Percentiles rank a stretch among this genome's conserved stretches.
These are phyloP conservation scores for Syzygium oleosum DNA, from an alignment of 345 rosid species.

Conservation along the genomic window DNA sequence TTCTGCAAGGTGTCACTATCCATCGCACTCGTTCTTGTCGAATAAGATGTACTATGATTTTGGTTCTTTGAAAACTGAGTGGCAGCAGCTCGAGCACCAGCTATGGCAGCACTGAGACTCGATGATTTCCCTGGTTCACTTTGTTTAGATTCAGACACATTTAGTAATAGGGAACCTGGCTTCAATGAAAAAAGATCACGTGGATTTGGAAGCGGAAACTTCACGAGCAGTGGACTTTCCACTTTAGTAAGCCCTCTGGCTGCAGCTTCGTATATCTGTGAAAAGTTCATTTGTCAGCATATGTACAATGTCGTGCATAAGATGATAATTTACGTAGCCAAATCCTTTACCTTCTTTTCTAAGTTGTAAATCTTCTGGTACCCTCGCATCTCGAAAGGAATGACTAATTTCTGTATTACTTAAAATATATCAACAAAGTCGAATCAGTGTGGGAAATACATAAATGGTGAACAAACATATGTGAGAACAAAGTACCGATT, in stretches of 20 bases:
- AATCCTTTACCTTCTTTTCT: slow-evolving; percentile 67
- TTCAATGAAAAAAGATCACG: slow-evolving; percentile 65
- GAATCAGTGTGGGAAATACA: neutral
- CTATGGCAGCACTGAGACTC: slow-evolving; percentile 64
- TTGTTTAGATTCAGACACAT: slow-evolving; percentile 14
- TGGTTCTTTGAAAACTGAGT: slow-evolving; percentile 58
- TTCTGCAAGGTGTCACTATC: slow-evolving; percentile 13
- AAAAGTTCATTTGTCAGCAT: neutral
- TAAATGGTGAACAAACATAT: neutral
- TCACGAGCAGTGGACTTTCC: slow-evolving; percentile 43
- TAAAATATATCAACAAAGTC: neutral
- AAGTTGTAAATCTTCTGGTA: slow-evolving; percentile 80
- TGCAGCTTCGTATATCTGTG: slow-evolving; percentile 64
- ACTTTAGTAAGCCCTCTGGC: slow-evolving; percentile 65
- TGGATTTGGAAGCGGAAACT: slow-evolving; percentile 65
- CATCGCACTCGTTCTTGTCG: slow-evolving; percentile 7
- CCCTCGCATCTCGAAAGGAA: slow-evolving; percentile 98
- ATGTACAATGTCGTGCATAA: neutral
- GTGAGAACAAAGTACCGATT: neutral
- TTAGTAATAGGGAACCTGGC: slow-evolving; percentile 52
- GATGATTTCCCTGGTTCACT: slow-evolving; percentile 30
- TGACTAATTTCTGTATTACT: slow-evolving; percentile 44
- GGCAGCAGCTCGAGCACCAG: slow-evolving; percentile 82
- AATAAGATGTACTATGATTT: neutral
- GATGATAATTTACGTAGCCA: neutral